Conservation (phyloP, 306 rosid species). For the Senna tora region DNA sequence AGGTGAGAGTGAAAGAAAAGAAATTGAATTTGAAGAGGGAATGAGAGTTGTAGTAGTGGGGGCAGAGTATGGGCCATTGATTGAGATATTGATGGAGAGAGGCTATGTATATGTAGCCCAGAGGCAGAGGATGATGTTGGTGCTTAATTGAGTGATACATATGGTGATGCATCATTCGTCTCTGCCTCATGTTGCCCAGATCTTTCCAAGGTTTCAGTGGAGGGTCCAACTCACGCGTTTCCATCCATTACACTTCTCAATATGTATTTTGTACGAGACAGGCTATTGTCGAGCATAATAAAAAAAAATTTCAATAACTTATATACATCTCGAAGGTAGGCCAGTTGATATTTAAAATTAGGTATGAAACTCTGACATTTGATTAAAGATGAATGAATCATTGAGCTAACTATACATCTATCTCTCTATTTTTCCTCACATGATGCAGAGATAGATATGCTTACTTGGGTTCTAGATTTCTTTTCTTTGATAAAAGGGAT, state of each 20-base stretch:
- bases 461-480: background rate
- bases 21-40: slow-evolving; percentile 30
- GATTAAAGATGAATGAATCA: no score
- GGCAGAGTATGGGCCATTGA: slow-evolving; percentile 38
- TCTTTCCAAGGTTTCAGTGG: slow-evolving; percentile 37
- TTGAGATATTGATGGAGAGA: slow-evolving; percentile 41
- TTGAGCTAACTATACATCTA: no score
- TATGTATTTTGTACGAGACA: no score
- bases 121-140: slow-evolving; percentile 2
- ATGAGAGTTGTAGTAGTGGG: background rate
- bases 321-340: no score
- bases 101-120: slow-evolving; percentile 18
- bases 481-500: slow-evolving; percentile 23
- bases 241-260: no score
- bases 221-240: slow-evolving; percentile 39
- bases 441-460: slow-evolving; percentile 36
- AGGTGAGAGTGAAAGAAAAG: slow-evolving; percentile 4
- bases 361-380: no score
- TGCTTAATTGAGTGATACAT: no score
- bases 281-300: no score
- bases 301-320: no score
- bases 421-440: slow-evolving; percentile 35
- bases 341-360: no score
- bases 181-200: slow-evolving; percentile 24
- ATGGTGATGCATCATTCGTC: slow-evolving; percentile 30